phyloP scores from a whole-genome alignment of 2,329 filamentous ascomycete species.

The Alternaria sp. region DNA sequence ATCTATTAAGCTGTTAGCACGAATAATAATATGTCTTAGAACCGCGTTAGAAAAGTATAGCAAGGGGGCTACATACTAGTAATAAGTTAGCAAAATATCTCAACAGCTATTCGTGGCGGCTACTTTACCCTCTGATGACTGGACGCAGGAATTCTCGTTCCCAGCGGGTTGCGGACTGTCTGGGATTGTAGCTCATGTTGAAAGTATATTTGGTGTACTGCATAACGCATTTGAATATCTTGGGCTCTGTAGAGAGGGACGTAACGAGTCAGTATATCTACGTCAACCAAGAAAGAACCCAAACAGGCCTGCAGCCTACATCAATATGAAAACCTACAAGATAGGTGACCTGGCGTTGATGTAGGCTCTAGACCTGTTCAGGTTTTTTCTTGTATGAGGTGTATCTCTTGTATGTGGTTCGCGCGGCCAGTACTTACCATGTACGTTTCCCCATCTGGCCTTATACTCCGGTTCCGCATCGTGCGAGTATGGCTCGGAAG shows the following conservation, averaged over 20 bases:
- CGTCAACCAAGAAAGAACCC: too few relatives aligned
- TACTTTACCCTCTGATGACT: slow-evolving; percentile 24
- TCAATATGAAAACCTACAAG: too few relatives aligned
- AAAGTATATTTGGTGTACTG: slow-evolving; percentile 48
- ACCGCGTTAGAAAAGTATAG: neutral
- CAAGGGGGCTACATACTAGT: neutral
- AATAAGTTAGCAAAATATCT: neutral
- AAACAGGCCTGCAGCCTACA: too few relatives aligned
- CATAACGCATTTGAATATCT: slow-evolving; percentile 45
- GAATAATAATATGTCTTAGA: neutral
- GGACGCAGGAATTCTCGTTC: slow-evolving; percentile 39
- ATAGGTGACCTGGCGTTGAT: too few relatives aligned
- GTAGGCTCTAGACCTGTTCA: too few relatives aligned
- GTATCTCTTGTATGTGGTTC: neutral
- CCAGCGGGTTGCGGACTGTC: slow-evolving; percentile 28
- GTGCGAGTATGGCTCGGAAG: slow-evolving; percentile 25
- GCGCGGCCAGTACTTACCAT: slow-evolving; percentile 6
- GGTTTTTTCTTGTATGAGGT: neutral
- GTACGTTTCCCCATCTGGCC: slow-evolving; percentile 38
- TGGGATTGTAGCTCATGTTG: slow-evolving; percentile 36
- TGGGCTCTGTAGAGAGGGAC: slow-evolving; percentile 19
- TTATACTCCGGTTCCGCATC: slow-evolving; percentile 24
- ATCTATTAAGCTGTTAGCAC: neutral
- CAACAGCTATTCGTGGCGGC: neutral
- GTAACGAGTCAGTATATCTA: neutral